Percentiles rank a stretch among this genome's conserved stretches.
Conservation (phyloP, 352 stramenopile species). For the Blastocystis sp. region DNA sequence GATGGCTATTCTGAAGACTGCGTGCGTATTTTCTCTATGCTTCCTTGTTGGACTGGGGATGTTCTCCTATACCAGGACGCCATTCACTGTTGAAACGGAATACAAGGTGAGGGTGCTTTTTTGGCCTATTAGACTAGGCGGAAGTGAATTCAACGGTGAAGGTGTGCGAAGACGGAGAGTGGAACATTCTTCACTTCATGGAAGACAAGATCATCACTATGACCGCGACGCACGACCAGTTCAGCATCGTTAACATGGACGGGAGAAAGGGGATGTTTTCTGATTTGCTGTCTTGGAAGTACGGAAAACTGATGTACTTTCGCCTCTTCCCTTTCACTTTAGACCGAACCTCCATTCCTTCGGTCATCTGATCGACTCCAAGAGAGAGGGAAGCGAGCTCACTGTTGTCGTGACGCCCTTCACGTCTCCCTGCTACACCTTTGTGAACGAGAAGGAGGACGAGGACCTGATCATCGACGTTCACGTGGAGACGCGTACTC, state of each 20-base stretch:
- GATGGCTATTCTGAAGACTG: neutral
- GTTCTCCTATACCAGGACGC: constrained; percentile 46
- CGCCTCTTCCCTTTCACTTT: neutral
- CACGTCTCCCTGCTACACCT: neutral
- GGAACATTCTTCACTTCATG: constrained; percentile 34
- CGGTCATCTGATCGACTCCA: constrained; percentile 39
- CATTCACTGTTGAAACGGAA: constrained; percentile 28
- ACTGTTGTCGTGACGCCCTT: constrained; percentile 35
- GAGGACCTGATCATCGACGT: constrained; percentile 17
- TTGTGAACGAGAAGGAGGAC: constrained; percentile 26
- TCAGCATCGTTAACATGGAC: constrained; percentile 2
- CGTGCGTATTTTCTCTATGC: neutral
- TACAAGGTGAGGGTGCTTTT: neutral
- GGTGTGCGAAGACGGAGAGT: constrained; percentile 21
- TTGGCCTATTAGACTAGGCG: neutral
- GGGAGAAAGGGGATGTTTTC: neutral
- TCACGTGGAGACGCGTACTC: constrained; percentile 19
- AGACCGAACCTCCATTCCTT: constrained; percentile 19
- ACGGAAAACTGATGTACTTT: constrained; percentile 10
- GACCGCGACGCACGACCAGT: constrained; percentile 29
- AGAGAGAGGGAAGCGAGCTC: constrained; percentile 30
- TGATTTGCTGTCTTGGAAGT: constrained; percentile 17
- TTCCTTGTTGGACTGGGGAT: neutral
- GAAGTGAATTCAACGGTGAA: neutral
- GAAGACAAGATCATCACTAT: constrained; percentile 37